Conservation (phyloP, 2,329 filamentous ascomycete genomes). For the Thelonectria rubi region DNA sequence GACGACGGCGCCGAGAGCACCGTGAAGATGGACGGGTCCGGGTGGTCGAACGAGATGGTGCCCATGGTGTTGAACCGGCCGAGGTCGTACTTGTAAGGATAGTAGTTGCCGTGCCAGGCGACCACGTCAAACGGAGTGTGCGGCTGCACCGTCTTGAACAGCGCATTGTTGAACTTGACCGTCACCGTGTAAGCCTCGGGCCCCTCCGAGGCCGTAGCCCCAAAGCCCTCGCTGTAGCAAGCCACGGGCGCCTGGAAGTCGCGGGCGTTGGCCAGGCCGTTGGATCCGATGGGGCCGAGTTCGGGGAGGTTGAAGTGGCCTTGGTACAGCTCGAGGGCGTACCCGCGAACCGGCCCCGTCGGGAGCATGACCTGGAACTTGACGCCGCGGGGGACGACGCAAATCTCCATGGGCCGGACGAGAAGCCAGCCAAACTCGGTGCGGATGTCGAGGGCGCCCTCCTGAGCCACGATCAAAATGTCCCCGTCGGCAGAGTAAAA, state of each 20-base stretch:
- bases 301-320: slow-evolving; percentile 77
- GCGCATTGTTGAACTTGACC: slow-evolving; percentile 72
- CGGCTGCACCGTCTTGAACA: slow-evolving; percentile 71
- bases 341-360: slow-evolving; percentile 71
- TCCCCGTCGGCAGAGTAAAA: slow-evolving; percentile 89
- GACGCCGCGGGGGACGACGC: slow-evolving; percentile 77
- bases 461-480: slow-evolving; percentile 78
- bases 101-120: slow-evolving; percentile 83
- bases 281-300: slow-evolving; percentile 77
- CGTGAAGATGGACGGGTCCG: slow-evolving; percentile 81
- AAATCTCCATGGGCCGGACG: slow-evolving; percentile 81
- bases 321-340: slow-evolving; percentile 79
- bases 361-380: slow-evolving; percentile 76
- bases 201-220: slow-evolving; percentile 51
- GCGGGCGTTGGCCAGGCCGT: slow-evolving; percentile 76
- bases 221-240: slow-evolving; percentile 70
- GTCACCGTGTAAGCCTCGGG: slow-evolving; percentile 58
- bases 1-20: slow-evolving; percentile 72
- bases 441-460: slow-evolving; percentile 77
- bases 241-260: slow-evolving; percentile 81
- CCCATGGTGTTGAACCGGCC: slow-evolving; percentile 80
- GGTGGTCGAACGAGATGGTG: slow-evolving; percentile 78
- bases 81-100: slow-evolving; percentile 84
- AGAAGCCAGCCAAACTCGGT: slow-evolving; percentile 80
- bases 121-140: slow-evolving; percentile 84